phyloP scores from a whole-genome alignment of 352 stramenopile species.

The Peronospora destructor region DNA sequence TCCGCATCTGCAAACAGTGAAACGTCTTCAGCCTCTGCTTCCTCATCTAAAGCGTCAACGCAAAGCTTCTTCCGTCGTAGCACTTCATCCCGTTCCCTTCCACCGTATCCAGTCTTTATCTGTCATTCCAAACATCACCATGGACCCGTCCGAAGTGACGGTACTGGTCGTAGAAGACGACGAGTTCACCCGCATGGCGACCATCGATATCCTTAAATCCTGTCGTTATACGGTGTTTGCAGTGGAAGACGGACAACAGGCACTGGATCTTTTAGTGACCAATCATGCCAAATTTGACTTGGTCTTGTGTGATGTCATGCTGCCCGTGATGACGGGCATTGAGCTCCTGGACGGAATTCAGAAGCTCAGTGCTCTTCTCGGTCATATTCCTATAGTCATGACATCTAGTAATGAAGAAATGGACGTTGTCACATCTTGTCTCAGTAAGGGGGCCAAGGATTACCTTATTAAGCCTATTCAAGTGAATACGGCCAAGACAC shows the following conservation, averaged over 20 bases:
- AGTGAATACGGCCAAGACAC: constrained; percentile 85
- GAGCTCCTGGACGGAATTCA: constrained; percentile 81
- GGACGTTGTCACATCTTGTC: constrained; percentile 83
- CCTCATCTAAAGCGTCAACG: constrained; percentile 2
- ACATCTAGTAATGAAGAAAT: constrained; percentile 87
- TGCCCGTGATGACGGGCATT: constrained; percentile 85
- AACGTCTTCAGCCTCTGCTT: background rate
- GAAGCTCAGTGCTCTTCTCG: constrained; percentile 51
- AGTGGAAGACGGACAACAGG: constrained; percentile 78
- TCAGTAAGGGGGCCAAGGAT: constrained; percentile 86
- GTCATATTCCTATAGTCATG: constrained; percentile 87
- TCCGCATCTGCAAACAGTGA: background rate
- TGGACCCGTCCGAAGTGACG: constrained; percentile 85
- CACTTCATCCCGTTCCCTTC: background rate
- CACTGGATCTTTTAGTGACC: constrained; percentile 59
- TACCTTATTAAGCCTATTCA: constrained; percentile 89
- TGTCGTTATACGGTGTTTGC: constrained; percentile 79
- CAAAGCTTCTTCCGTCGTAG: background rate
- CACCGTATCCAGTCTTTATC: background rate
- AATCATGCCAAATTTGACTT: constrained; percentile 80
- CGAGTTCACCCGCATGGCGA: constrained; percentile 85
- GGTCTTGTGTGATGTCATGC: constrained; percentile 87
- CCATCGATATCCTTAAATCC: constrained; percentile 84
- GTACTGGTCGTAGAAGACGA: constrained; percentile 87
- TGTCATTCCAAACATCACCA: constrained; percentile 9